These are phyloP conservation scores for Pseudogymnoascus sp. DNA, from an alignment of 2,329 filamentous ascomycete species.

Conservation along the genomic window DNA sequence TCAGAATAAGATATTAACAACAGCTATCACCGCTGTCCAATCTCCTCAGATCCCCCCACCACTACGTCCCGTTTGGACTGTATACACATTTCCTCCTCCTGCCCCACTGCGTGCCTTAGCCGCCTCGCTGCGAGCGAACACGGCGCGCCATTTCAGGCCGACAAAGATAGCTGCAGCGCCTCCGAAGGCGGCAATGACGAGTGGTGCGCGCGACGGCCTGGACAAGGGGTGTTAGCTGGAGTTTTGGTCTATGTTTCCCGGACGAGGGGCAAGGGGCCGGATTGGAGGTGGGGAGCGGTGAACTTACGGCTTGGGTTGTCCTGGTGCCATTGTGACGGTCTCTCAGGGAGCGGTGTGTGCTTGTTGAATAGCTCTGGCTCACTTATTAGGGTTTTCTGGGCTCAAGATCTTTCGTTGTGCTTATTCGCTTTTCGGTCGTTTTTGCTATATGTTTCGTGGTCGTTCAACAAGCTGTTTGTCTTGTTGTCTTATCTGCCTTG, in stretches of 20 bases:
- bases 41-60: constrained; percentile 16
- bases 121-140: constrained; percentile 25
- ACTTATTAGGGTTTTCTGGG: background rate
- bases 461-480: background rate
- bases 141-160: constrained; percentile 27
- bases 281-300: background rate
- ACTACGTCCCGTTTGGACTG: constrained; percentile 25
- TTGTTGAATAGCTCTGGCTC: constrained; percentile 1
- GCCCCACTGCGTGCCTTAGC: constrained; percentile 23
- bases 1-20: background rate
- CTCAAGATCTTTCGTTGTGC: background rate
- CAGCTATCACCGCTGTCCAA: background rate
- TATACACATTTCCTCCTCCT: constrained; percentile 20
- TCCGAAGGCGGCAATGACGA: constrained; percentile 23
- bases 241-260: background rate
- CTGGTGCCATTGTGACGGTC: background rate
- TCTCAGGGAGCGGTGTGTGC: background rate
- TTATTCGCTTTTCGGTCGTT: background rate
- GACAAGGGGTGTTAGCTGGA: background rate
- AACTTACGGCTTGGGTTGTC: constrained; percentile 1
- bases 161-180: constrained; percentile 22
- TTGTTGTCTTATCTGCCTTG: background rate
- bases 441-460: background rate
- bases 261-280: background rate
- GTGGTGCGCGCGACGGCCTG: constrained; percentile 21